These are phyloP conservation scores for Fragilariopsis cylindrus DNA, from an alignment of 108 stramenopile species.

Conservation along the genomic window DNA sequence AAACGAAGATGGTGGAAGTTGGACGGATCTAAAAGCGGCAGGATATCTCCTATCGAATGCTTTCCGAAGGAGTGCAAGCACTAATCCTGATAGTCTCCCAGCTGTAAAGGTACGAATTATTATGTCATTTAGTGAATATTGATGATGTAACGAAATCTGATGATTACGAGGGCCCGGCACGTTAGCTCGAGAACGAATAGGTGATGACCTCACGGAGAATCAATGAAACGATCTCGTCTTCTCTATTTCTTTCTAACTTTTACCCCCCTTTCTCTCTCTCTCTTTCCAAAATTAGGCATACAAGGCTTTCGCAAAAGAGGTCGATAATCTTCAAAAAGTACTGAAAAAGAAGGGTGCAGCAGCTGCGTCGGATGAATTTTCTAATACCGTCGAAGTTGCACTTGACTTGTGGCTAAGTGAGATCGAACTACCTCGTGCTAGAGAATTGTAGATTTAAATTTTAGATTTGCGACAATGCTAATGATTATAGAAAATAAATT, in stretches of 20 bases:
- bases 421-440: constrained; percentile 63
- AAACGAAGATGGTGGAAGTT: constrained; percentile 62
- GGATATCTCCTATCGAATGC: constrained; percentile 80
- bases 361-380: constrained; percentile 42
- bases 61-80: constrained; percentile 61
- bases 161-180: too few species aligned
- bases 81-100: constrained; percentile 57
- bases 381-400: constrained; percentile 47
- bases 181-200: too few species aligned
- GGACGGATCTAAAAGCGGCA: constrained; percentile 77
- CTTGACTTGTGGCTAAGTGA: constrained; percentile 68
- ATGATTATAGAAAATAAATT: too few species aligned
- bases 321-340: constrained; percentile 55
- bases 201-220: too few species aligned
- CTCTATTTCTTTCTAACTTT: too few species aligned
- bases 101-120: constrained; percentile 24
- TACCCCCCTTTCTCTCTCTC: neutral
- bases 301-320: constrained; percentile 76
- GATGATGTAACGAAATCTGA: too few species aligned
- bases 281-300: constrained; percentile 55
- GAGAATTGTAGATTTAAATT: constrained; percentile 35
- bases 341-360: constrained; percentile 63
- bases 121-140: neutral
- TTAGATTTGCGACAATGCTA: neutral
- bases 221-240: too few species aligned